Evolutionary conservation across 73 alveolate species (phyloP).

Genomic region (Symbiodinium natans): DNA sequence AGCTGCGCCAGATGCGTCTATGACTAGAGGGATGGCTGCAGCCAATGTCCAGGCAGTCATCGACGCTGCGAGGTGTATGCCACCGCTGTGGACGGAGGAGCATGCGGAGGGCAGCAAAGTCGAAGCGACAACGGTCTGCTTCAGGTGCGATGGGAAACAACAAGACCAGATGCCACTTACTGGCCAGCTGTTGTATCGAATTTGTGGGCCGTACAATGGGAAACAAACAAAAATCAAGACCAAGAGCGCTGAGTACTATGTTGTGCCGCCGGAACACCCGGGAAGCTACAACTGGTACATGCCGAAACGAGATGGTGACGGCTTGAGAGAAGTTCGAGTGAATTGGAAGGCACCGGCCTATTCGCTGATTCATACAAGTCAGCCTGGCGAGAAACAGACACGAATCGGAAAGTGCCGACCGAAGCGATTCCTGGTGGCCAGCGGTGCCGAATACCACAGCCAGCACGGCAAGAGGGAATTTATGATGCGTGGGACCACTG

Average conservation of each 20-base stretch:
- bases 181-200: neutral
- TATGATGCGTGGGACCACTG: constrained; percentile 59
- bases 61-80: neutral
- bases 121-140: neutral
- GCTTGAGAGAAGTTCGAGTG: constrained; percentile 38
- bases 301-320: constrained; percentile 12
- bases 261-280: constrained; percentile 19
- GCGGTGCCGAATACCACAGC: constrained; percentile 70
- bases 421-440: constrained; percentile 71
- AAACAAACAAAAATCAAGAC: neutral
- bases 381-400: constrained; percentile 20
- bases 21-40: neutral
- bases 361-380: constrained; percentile 6
- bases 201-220: constrained; percentile 32
- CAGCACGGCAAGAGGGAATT: neutral
- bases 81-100: neutral
- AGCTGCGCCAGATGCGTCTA: neutral
- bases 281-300: constrained; percentile 60
- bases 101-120: neutral
- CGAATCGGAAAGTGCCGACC: constrained; percentile 39
- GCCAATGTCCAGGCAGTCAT: neutral
- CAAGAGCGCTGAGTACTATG: neutral
- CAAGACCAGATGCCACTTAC: neutral
- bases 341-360: constrained; percentile 34
- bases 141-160: neutral